phyloP scores from a whole-genome alignment of 1,284 basidiomycete species.

The Prillingera fragicola region DNA sequence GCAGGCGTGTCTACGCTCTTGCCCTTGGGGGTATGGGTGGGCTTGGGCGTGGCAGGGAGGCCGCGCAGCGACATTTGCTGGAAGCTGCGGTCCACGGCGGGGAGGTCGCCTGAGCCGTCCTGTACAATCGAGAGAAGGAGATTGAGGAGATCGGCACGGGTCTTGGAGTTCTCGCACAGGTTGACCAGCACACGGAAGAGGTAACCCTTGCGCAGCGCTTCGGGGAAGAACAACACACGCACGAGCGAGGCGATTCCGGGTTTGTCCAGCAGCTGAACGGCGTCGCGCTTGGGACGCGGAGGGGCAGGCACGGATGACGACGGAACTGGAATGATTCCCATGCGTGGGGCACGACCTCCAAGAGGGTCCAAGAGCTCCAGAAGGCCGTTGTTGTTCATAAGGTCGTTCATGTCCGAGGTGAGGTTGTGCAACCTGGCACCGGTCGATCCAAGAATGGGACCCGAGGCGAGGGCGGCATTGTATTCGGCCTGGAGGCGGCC shows the following conservation, averaged over 20 bases:
- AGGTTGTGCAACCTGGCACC: too few relatives aligned
- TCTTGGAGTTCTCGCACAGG: constrained; percentile 90
- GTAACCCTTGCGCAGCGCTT: constrained; percentile 75
- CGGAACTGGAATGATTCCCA: too few relatives aligned
- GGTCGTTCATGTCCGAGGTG: too few relatives aligned
- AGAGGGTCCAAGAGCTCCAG: too few relatives aligned
- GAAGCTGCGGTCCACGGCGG: constrained; percentile 88
- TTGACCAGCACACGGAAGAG: constrained; percentile 90
- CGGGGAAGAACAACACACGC: constrained; percentile 92
- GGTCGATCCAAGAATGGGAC: too few relatives aligned
- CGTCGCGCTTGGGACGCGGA: constrained; percentile 58
- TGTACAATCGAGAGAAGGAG: constrained; percentile 86
- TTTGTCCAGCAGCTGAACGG: constrained; percentile 91
- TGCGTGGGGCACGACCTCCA: too few relatives aligned
- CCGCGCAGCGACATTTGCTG: constrained; percentile 77
- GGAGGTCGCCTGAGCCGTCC: constrained; percentile 88
- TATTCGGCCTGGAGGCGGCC: too few relatives aligned
- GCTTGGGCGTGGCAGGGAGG: constrained; percentile 59
- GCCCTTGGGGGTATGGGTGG: constrained; percentile 59
- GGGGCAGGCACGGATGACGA: too few relatives aligned
- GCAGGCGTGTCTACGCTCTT: constrained; percentile 49
- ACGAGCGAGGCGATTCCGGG: constrained; percentile 82
- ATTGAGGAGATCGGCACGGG: constrained; percentile 86
- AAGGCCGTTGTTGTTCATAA: too few relatives aligned
- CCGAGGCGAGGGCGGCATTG: too few relatives aligned